phyloP scores from a whole-genome alignment of 2,329 filamentous ascomycete genomes.

The Xenoacremonium recifei region DNA sequence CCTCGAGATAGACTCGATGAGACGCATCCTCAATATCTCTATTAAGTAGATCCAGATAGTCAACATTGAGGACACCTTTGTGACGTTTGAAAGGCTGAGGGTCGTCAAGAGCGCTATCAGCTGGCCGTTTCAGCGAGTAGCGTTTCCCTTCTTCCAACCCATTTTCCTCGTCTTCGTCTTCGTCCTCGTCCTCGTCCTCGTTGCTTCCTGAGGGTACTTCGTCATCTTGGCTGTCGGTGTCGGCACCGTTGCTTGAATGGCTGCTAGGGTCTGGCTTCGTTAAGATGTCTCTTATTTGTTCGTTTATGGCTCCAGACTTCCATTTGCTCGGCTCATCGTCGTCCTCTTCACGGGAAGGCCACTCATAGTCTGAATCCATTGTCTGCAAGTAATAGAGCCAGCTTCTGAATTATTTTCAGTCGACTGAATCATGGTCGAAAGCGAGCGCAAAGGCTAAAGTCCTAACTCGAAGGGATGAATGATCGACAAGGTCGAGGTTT shows the following conservation, averaged over 20 bases:
- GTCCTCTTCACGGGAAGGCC: slow-evolving; percentile 17
- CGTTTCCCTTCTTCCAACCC: too few relatives aligned
- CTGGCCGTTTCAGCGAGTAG: slow-evolving; percentile 30
- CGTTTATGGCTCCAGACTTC: background rate
- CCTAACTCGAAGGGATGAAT: slow-evolving; percentile 6
- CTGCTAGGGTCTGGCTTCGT: too few relatives aligned
- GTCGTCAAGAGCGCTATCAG: slow-evolving; percentile 17
- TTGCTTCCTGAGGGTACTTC: slow-evolving; percentile 4
- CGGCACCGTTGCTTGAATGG: too few relatives aligned
- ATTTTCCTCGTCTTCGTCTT: slow-evolving; percentile 6
- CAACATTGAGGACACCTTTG: slow-evolving; percentile 40
- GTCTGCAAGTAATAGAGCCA: slow-evolving; percentile 19
- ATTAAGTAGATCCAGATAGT: slow-evolving; percentile 55
- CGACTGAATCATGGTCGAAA: slow-evolving; percentile 29
- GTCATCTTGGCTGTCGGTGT: slow-evolving; percentile 13
- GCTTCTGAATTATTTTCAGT: slow-evolving; percentile 14
- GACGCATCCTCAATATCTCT: slow-evolving; percentile 55
- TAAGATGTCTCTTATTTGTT: too few relatives aligned
- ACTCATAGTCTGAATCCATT: slow-evolving; percentile 34
- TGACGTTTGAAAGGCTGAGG: slow-evolving; percentile 44
- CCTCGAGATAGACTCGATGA: slow-evolving; percentile 30
- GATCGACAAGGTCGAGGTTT: too few relatives aligned
- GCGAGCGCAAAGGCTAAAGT: slow-evolving; percentile 3
- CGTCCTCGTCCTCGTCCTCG: slow-evolving; percentile 3
- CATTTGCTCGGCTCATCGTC: slow-evolving; percentile 5